Evolutionary conservation across 768 basidiomycete genomes (phyloP).

Genomic region (Butyriboletus loyo): DNA sequence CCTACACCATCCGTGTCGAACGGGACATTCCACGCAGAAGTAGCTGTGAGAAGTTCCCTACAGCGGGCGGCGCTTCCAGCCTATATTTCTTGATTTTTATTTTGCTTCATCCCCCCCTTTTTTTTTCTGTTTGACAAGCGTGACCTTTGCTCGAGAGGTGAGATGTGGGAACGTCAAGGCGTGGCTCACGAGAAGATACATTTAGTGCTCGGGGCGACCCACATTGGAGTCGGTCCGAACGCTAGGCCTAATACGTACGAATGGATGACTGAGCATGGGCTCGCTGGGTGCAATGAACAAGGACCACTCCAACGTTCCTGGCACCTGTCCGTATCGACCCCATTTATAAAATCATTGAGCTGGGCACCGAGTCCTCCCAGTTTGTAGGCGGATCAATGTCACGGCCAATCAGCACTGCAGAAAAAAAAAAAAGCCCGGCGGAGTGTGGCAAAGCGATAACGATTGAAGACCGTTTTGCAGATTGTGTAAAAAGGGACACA

Average conservation of each 20-base stretch:
- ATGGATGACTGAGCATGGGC: not conserved
- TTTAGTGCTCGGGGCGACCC: not conserved
- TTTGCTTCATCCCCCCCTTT: not conserved
- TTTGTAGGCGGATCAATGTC: too few species aligned
- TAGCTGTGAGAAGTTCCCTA: slow-evolving; percentile 13
- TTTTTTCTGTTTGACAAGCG: slow-evolving; percentile 5
- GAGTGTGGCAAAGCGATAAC: not conserved
- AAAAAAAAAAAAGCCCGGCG: not conserved
- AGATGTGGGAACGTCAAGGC: not conserved
- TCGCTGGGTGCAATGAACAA: not conserved
- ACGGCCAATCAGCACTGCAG: not conserved
- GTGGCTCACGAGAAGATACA: not conserved
- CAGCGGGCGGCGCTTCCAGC: not conserved
- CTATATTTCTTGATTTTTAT: slow-evolving; percentile 4
- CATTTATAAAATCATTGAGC: not conserved
- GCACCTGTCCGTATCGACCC: not conserved
- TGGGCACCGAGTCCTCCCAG: not conserved
- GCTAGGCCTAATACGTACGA: not conserved
- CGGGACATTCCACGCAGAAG: slow-evolving; percentile 21
- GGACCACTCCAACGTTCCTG: slow-evolving; percentile 12
- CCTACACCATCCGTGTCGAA: slow-evolving; percentile 23
- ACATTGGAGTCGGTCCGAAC: slow-evolving; percentile 10
- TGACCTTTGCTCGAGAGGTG: not conserved
- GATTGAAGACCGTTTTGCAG: not conserved
- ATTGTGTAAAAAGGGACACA: not conserved